Base-by-base conservation (phyloP, 2,329 filamentous ascomycete species). In the Aspergillus fumigatus region DNA sequence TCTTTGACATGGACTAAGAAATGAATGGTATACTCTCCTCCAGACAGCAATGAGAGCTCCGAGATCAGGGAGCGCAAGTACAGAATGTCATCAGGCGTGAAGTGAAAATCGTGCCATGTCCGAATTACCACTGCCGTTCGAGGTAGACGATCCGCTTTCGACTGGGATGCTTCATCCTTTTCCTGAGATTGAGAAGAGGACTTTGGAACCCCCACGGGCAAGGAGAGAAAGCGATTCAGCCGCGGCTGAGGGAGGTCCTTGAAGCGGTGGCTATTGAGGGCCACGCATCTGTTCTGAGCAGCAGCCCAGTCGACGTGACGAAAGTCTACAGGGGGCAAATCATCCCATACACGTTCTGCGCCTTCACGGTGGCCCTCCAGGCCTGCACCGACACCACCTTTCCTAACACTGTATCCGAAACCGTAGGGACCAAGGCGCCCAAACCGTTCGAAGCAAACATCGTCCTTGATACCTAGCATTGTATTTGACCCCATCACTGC, bases 371-470 rank as follows among this genome's bases (percentile, higher is more conserved):
- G 89, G 23, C 91, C 91, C 65, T 92, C 86, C 72, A 95, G 84
- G 10, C 90, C 92, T n/a, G 89, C 86, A 4, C 93, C 92, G 26
- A 88, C 85, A 1, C 93, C 93, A 11, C 93, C 93, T 61, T 82
- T 85, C 56, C 86, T 85, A 35, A 82, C 79, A 32, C 88, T 90
- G 72, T 97, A 97, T 8, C 93, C 93, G 59, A 91, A 84, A 0
- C 93, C 93, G 65, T 99, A 99, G 0, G 93, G 89, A 0, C 90
- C 92, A 29, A 94, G 84, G 61, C 92, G 84, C 3, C 93, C 93
- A 70, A 90, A 96, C 1, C 94, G 84, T 64, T 99, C 94, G 69
- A 96, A 97, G 76, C 94, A 99, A 49, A 97, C 84, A 66, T 96
- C 88, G 62, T 95, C 85, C 19, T 88, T 84, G 38, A 97, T 77